Evolutionary conservation across 306 rosid genomes (phyloP), one percentile per base, ranked within the genome.

Genomic region (Glycine latifolia): DNA sequence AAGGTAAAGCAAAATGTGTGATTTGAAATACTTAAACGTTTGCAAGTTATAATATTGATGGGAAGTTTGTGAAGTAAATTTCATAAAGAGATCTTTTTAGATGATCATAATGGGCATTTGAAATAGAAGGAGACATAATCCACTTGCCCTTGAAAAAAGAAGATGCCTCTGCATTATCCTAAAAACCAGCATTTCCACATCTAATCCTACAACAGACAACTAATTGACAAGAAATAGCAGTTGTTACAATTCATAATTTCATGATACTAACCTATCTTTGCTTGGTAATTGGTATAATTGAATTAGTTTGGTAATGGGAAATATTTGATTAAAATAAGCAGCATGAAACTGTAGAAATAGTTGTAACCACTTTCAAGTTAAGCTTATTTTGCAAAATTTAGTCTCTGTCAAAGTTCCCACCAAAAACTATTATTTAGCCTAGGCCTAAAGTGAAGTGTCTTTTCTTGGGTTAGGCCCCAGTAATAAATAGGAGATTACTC

Each of bases 101-200:
- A 90, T 80, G 80, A 84, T 89, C 79, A 84, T 88, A 76, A 90
- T 85, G 58, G 46, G 75, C 81, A 82, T 86, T 91, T 90, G 87
- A 85, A 85, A 81, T 87, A 76, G 86, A 82, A 83, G 96, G 89
- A 86, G 92, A 91, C 96, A 87, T 86, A 88, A 85, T 92, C 91
- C 87, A 78, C 79, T 72, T 87, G 92, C 84, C 85, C 86, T 91
- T 93, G 94, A 90, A 91, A 87, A 85, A 77, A 68, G 52, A 66
- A 84, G 88, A 81, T 87, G 80, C 90, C 87, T 87, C 80, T 87
- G 86, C 82, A 81, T 87, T 81, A 86, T 86, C 85, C 73, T 81
- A 68, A 43, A 83, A 77, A 75, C 87, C 80, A 79, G 82, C 85
- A 82, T 85, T 87, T 85, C 82, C 65, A 55, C 31, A 71, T 82